Conservation (phyloP, 257 asterid genomes). For the Ehretia macrophylla region DNA sequence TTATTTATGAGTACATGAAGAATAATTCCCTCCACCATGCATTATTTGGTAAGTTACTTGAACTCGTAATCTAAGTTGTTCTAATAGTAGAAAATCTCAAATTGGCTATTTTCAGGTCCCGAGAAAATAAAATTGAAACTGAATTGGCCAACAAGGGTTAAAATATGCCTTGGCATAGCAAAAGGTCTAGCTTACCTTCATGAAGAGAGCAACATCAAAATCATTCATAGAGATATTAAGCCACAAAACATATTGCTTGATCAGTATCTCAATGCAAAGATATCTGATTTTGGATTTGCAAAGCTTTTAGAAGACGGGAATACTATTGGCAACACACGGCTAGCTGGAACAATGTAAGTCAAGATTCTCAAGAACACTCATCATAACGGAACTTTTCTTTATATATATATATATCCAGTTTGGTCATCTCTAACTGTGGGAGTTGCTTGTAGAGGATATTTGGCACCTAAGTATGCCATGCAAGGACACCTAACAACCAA, state of each 20-base stretch:
- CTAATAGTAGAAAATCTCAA: neutral
- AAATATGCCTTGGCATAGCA: no score
- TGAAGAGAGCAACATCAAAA: no score
- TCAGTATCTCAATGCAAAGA: conserved; percentile 10
- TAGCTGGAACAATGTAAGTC: conserved; percentile 2
- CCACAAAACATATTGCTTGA: conserved; percentile 13
- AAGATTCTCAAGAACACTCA: no score
- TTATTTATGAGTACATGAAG: conserved; percentile 12
- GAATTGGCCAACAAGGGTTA: conserved; percentile 6
- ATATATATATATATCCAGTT: neutral
- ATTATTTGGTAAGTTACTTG: conserved; percentile 6
- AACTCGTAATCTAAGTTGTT: no score
- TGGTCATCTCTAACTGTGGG: neutral
- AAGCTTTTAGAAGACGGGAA: conserved; percentile 4
- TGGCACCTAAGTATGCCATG: conserved; percentile 1
- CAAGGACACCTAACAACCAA: neutral
- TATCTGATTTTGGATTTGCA: conserved; percentile 16
- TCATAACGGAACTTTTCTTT: neutral
- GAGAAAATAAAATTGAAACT: neutral
- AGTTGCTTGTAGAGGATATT: conserved; percentile 6
- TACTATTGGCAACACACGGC: neutral
- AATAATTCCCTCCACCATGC: conserved; percentile 8
- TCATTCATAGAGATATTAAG: no score
- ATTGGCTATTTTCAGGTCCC: conserved; percentile 2
- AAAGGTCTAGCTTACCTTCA: no score